Percentiles rank a stretch among this genome's conserved stretches.
Evolutionary conservation across 495 filamentous ascomycete species (phyloP).

Genomic region (Collariella sp.): DNA sequence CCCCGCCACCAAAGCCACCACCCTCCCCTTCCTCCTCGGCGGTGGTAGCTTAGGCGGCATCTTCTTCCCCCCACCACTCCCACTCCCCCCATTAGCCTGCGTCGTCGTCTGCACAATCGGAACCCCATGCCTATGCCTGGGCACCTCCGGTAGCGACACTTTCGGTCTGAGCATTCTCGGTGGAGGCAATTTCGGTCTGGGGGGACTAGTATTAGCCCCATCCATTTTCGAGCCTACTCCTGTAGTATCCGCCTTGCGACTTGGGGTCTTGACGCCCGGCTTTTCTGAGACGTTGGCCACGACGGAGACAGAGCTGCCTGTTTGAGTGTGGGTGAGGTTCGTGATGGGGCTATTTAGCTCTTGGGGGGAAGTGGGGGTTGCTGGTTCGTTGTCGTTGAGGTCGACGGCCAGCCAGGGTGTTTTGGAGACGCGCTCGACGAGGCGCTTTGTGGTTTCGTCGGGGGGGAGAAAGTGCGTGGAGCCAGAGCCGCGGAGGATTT

Average conservation of each 20-base stretch:
- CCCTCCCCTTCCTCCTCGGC: constrained; percentile 40
- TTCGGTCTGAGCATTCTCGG: constrained; percentile 29
- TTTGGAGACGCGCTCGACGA: constrained; percentile 70
- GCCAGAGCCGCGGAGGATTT: constrained; percentile 50
- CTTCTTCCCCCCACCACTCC: constrained; percentile 37
- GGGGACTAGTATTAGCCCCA: constrained; percentile 6
- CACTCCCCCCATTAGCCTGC: constrained; percentile 20
- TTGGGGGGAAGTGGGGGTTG: too few species aligned
- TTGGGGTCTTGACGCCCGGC: constrained; percentile 78
- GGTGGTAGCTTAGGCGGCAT: constrained; percentile 48
- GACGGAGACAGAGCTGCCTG: constrained; percentile 55
- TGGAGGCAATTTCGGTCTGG: constrained; percentile 7
- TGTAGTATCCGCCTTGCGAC: constrained; percentile 49
- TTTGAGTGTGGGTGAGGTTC: constrained; percentile 39
- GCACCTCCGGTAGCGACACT: constrained; percentile 39
- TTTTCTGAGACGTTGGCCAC: constrained; percentile 71
- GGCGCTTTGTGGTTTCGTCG: constrained; percentile 79
- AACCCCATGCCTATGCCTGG: constrained; percentile 39
- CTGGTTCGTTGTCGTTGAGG: too few species aligned
- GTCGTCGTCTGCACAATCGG: constrained; percentile 31
- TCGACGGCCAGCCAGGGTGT: constrained; percentile 70
- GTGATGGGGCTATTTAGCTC: constrained; percentile 42
- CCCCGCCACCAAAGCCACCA: constrained; percentile 21
- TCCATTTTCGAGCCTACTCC: constrained; percentile 21
- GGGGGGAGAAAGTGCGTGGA: constrained; percentile 82